These are phyloP conservation scores for Mycena latifolia DNA, from an alignment of 768 basidiomycete genomes.

Conservation along the genomic window DNA sequence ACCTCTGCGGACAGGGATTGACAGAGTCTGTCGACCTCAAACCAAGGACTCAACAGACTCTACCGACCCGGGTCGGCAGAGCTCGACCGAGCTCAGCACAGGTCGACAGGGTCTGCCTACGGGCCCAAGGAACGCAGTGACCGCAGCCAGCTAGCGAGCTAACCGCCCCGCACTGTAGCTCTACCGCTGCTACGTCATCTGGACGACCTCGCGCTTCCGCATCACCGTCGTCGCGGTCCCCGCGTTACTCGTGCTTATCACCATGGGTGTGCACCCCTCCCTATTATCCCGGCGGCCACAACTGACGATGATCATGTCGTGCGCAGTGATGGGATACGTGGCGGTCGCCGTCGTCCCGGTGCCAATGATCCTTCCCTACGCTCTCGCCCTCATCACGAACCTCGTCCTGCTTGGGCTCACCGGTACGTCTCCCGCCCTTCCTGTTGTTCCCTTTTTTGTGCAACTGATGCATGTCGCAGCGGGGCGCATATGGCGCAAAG, in stretches of 20 bases:
- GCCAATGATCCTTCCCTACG: neutral
- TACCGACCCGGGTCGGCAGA: too few species aligned
- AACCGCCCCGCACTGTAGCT: neutral
- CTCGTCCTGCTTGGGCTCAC: conserved; percentile 4
- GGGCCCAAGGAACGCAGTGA: too few species aligned
- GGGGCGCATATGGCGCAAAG: conserved; percentile 10
- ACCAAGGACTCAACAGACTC: too few species aligned
- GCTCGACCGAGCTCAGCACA: too few species aligned
- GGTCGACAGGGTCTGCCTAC: too few species aligned
- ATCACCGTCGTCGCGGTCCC: neutral
- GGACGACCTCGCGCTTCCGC: neutral
- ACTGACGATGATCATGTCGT: neutral
- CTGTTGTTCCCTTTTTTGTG: too few species aligned
- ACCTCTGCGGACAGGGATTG: too few species aligned
- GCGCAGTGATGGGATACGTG: neutral
- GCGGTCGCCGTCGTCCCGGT: neutral
- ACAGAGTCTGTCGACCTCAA: too few species aligned
- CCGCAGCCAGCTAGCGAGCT: too few species aligned
- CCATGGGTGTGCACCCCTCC: neutral
- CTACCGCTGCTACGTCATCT: conserved; percentile 10
- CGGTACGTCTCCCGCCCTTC: neutral
- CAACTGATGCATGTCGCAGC: neutral
- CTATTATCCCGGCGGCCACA: too few species aligned
- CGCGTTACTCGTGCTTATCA: conserved; percentile 1
- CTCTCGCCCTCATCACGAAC: conserved; percentile 11